Evolutionary conservation across 805 yeast species (phyloP), one percentile per base, ranked within the genome.

Genomic region (Brettanomyces nanus): DNA sequence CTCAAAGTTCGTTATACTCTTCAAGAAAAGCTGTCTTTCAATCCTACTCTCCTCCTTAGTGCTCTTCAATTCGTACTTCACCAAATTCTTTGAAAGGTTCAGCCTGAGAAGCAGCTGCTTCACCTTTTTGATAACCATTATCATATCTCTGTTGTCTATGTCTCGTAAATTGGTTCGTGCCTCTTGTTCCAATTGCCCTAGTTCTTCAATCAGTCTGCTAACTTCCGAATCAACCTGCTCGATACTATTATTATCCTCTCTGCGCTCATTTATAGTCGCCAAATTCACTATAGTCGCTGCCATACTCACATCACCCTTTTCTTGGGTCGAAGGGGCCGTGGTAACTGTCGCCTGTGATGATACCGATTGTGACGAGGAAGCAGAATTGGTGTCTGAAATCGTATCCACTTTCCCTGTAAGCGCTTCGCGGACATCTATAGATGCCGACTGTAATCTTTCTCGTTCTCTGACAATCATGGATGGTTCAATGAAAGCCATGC

Each of bases 11-110:
- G 53, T 49, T 28, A 61, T 28, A 32, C 53, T 53, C 30, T 51
- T 52, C 33, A 43, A 21, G n/a, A 58, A 39, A 28, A 59, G 40
- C 27, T 52, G 56, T 13, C 54, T 48, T 39, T 62, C 66, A 14
- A 56, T 56, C 21, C 45, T 42, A 27, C 43, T 45, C 21, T 58
- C 61, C 30, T 58, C 62, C 21, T 47, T 46, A 21, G 47, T 47
- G 15, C 48, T 42, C 15, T 43, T 45, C 31, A 58, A 32, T 36
- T 60, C 62, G 34, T 45, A 48, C 36, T 53, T 54, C 14, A 49
- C 41, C 18, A 62, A 39, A 34, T 59, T 60, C 38, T 59, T 60
- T 35, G 44, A 49, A 21, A 62, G 40, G 35, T 61, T 62, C 31
- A 59, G 37, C 28, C 61, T 46, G 20, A 61, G 42, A 1, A 60